Conservation (phyloP, 176 grass and related monocot genomes). For the Oryza australiensis region DNA sequence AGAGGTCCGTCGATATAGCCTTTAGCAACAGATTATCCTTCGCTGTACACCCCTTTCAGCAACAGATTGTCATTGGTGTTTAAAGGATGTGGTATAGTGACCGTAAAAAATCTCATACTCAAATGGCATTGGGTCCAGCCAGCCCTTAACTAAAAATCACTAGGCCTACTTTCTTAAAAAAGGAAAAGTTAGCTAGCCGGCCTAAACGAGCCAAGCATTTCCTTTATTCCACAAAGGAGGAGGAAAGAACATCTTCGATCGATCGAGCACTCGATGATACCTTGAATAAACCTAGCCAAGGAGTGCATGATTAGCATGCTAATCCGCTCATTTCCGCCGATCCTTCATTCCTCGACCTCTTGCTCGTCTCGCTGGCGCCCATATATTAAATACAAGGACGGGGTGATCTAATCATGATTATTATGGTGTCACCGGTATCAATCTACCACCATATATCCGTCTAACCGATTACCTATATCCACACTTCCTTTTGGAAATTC, state of each 20-base stretch:
- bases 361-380: conserved; percentile 4
- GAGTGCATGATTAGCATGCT: conserved; percentile 38
- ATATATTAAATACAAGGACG: conserved; percentile 48
- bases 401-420: conserved; percentile 45
- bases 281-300: conserved; percentile 16
- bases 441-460: neutral
- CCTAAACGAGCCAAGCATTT: conserved; percentile 41
- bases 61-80: too few species aligned
- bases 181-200: conserved; percentile 43
- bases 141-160: conserved; percentile 19
- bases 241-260: conserved; percentile 39
- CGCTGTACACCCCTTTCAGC: too few species aligned
- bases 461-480: conserved; percentile 12
- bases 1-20: too few species aligned
- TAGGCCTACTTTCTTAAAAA: conserved; percentile 28
- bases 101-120: too few species aligned
- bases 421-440: neutral
- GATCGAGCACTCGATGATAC: conserved; percentile 31
- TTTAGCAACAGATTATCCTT: too few species aligned
- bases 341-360: neutral
- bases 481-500: conserved; percentile 14
- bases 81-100: too few species aligned
- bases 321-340: conserved; percentile 10
- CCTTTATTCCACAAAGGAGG: conserved; percentile 24
- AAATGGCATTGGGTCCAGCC: conserved; percentile 30